These are phyloP conservation scores for Asterophora parasitica DNA, from an alignment of 768 basidiomycete species.

Conservation along the genomic window DNA sequence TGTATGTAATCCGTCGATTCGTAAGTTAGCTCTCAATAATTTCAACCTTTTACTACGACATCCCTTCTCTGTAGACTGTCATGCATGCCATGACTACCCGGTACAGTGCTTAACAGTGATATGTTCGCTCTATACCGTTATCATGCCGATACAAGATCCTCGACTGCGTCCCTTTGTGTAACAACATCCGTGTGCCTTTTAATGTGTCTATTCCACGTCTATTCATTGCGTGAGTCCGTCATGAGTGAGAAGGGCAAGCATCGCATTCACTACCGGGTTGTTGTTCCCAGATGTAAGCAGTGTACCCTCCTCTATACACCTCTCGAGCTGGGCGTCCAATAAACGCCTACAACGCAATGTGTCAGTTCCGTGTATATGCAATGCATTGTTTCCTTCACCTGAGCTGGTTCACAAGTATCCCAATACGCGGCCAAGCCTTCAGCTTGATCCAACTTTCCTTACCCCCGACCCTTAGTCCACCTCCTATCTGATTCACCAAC, in stretches of 20 bases:
- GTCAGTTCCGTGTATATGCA: too few relatives aligned
- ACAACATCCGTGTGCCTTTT: too few relatives aligned
- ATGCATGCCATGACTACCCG: too few relatives aligned
- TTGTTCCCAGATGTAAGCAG: constrained; percentile 40
- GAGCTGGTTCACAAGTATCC: constrained; percentile 82
- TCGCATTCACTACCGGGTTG: constrained; percentile 47
- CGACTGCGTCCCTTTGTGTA: too few relatives aligned
- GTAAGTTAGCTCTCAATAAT: too few relatives aligned
- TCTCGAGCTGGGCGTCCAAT: constrained; percentile 62
- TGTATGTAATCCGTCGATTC: too few relatives aligned
- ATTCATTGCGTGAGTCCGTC: constrained; percentile 18
- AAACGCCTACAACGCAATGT: constrained; percentile 42
- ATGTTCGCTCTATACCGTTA: not conserved
- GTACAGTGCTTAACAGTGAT: too few relatives aligned
- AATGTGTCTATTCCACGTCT: too few relatives aligned
- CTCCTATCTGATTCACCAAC: constrained; percentile 71
- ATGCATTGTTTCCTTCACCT: constrained; percentile 57
- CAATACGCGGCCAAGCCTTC: constrained; percentile 85
- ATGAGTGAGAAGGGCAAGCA: constrained; percentile 25
- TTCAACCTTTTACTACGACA: too few relatives aligned
- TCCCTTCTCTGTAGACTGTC: too few relatives aligned
- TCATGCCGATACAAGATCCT: not conserved
- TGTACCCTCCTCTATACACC: constrained; percentile 59
- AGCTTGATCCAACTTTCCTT: constrained; percentile 55
- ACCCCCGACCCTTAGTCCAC: constrained; percentile 63